phyloP scores from a whole-genome alignment of 2,329 filamentous ascomycete species.

The Clonostachys solani region DNA sequence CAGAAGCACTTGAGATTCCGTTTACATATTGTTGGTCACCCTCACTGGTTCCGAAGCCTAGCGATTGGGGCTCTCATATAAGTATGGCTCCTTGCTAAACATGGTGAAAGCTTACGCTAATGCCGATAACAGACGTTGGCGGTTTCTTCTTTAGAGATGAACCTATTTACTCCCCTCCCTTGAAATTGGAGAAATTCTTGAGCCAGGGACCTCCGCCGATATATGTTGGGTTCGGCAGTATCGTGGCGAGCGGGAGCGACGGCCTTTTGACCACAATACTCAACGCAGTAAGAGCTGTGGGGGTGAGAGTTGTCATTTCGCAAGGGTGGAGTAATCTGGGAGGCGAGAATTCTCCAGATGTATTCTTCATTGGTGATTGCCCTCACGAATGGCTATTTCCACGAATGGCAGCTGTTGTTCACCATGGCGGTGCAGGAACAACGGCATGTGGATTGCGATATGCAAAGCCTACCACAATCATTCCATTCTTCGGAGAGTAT shows the following conservation, averaged over 20 bases:
- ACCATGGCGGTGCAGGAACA: conserved; percentile 63
- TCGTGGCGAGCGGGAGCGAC: conserved; percentile 59
- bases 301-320: conserved; percentile 56
- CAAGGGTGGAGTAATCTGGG: conserved; percentile 63
- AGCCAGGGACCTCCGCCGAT: conserved; percentile 53
- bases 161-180: conserved; percentile 34
- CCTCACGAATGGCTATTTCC: conserved; percentile 66
- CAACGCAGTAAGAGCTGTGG: conserved; percentile 50
- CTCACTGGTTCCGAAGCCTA: conserved; percentile 59
- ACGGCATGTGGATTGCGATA: conserved; percentile 58
- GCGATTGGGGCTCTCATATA: conserved; percentile 54
- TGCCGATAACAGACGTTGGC: conserved; percentile 7
- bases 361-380: conserved; percentile 60
- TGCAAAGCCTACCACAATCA: conserved; percentile 58
- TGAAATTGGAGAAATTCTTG: conserved; percentile 50
- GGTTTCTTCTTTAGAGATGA: conserved; percentile 14
- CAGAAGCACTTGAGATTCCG: conserved; percentile 57
- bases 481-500: conserved; percentile 59
- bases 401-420: conserved; percentile 52
- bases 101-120: conserved; percentile 33
- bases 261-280: conserved; percentile 54
- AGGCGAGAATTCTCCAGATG: conserved; percentile 38
- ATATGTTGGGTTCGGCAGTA: conserved; percentile 65
- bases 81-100: conserved; percentile 42
- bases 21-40: conserved; percentile 71